A percentile compares a stretch with the other conserved stretches of the same genome.
Conservation (phyloP, 345 rosid species). For the Populus pruinosa region DNA sequence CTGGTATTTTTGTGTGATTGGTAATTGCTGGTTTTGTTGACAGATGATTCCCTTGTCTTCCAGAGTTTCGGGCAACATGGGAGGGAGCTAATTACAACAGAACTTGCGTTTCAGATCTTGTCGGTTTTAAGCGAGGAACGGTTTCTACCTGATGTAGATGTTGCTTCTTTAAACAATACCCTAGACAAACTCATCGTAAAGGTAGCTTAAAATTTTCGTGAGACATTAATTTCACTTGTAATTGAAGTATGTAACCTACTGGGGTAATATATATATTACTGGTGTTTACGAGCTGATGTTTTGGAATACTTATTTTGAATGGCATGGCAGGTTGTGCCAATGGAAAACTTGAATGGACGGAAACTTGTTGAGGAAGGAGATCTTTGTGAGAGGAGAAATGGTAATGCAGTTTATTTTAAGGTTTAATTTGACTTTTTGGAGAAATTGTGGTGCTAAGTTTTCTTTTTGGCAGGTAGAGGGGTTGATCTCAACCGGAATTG, state of each 20-base stretch:
- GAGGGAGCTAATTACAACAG: conserved; percentile 91
- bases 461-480: conserved; percentile 68
- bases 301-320: conserved; percentile 12
- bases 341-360: conserved; percentile 93
- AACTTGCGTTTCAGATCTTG: conserved; percentile 76
- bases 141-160: conserved; percentile 49
- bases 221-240: neutral
- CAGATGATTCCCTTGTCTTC: conserved; percentile 98
- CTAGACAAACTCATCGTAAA: conserved; percentile 73
- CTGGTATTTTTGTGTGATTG: conserved; percentile 5
- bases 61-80: conserved; percentile 99
- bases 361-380: conserved; percentile 89
- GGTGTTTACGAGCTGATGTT: neutral
- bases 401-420: conserved; percentile 29
- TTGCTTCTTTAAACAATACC: conserved; percentile 41
- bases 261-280: neutral
- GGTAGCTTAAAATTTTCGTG: conserved; percentile 28
- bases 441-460: conserved; percentile 13
- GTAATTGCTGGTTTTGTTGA: conserved; percentile 78
- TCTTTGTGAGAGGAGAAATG: conserved; percentile 94
- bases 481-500: conserved; percentile 98
- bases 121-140: conserved; percentile 85
- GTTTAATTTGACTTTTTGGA: conserved; percentile 11
- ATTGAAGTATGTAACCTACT: neutral
- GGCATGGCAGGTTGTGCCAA: conserved; percentile 68